Evolutionary conservation across 495 filamentous ascomycete genomes (phyloP).

Genomic region (Xanthoparmelia taractica): DNA sequence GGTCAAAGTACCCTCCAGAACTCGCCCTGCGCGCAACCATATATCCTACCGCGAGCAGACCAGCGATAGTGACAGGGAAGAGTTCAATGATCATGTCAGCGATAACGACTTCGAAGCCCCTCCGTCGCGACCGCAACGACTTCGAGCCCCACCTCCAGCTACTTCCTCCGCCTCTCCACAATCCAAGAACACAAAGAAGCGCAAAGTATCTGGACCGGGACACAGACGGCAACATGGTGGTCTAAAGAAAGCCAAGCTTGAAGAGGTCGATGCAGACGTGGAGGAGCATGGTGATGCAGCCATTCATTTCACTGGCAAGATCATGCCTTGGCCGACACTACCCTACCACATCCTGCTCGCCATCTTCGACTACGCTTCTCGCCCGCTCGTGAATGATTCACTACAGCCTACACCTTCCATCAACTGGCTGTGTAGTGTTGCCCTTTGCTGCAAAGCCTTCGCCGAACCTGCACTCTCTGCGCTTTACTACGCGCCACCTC

Average conservation of each 20-base stretch:
- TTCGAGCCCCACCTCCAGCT: background rate
- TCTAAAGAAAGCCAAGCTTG: background rate
- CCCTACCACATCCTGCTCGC: conserved; percentile 65
- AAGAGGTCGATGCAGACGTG: background rate
- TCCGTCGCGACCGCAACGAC: background rate
- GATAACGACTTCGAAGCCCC: background rate
- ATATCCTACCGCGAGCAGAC: conserved; percentile 42
- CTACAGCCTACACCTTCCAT: conserved; percentile 37
- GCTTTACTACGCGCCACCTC: conserved; percentile 62
- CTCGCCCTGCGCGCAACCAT: conserved; percentile 30
- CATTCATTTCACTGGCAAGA: conserved; percentile 37
- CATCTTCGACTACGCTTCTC: conserved; percentile 58
- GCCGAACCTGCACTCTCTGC: conserved; percentile 66
- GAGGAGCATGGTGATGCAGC: conserved; percentile 12
- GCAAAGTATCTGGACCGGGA: conserved; percentile 4
- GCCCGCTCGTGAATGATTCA: conserved; percentile 50
- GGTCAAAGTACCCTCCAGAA: conserved; percentile 17
- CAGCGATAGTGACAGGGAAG: conserved; percentile 32
- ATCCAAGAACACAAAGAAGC: conserved; percentile 4
- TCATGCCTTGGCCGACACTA: conserved; percentile 60
- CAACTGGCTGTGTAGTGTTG: conserved; percentile 53
- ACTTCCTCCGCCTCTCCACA: conserved; percentile 8
- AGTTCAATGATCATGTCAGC: background rate
- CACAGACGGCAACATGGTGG: background rate
- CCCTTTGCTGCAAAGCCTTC: conserved; percentile 57